Evolutionary conservation across 208 protist species (phyloP).

Genomic region (Strigomonas culicis): DNA sequence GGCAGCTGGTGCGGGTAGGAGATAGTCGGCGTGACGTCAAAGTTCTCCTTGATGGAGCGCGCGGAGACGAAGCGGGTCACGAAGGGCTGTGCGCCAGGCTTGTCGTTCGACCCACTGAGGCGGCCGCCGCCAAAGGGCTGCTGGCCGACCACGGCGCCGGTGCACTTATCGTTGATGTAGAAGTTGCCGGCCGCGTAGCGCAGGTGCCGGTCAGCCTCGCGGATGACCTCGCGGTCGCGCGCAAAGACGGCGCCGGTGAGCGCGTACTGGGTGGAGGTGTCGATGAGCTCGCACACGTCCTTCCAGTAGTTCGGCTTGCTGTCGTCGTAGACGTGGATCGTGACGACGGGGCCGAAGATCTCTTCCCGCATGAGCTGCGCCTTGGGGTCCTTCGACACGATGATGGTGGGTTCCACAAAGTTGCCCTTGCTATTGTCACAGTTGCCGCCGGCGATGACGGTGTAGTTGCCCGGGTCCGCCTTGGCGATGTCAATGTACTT

Average conservation of each 20-base stretch:
- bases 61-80: slow-evolving; percentile 89
- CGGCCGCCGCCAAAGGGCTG: slow-evolving; percentile 96
- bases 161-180: slow-evolving; percentile 98
- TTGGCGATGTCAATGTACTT: slow-evolving; percentile 95
- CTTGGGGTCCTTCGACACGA: slow-evolving; percentile 88
- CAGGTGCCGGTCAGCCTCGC: slow-evolving; percentile 53
- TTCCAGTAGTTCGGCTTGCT: slow-evolving; percentile 80
- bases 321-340: slow-evolving; percentile 95
- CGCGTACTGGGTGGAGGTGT: slow-evolving; percentile 89
- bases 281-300: slow-evolving; percentile 76
- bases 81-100: slow-evolving; percentile 92
- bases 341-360: slow-evolving; percentile 98
- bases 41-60: slow-evolving; percentile 96
- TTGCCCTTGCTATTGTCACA: slow-evolving; percentile 82
- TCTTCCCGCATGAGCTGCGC: slow-evolving; percentile 92
- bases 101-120: slow-evolving; percentile 96
- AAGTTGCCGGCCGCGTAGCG: slow-evolving; percentile 94
- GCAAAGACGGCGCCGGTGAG: slow-evolving; percentile 95
- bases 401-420: slow-evolving; percentile 96
- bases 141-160: slow-evolving; percentile 97
- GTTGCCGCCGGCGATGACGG: slow-evolving; percentile 66
- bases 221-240: slow-evolving; percentile 71
- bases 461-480: slow-evolving; percentile 53
- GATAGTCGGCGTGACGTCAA: slow-evolving; percentile 76
- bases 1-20: slow-evolving; percentile 92